Evolutionary conservation across 352 stramenopile genomes (phyloP).

Genomic region (Pythium insidiosum): DNA sequence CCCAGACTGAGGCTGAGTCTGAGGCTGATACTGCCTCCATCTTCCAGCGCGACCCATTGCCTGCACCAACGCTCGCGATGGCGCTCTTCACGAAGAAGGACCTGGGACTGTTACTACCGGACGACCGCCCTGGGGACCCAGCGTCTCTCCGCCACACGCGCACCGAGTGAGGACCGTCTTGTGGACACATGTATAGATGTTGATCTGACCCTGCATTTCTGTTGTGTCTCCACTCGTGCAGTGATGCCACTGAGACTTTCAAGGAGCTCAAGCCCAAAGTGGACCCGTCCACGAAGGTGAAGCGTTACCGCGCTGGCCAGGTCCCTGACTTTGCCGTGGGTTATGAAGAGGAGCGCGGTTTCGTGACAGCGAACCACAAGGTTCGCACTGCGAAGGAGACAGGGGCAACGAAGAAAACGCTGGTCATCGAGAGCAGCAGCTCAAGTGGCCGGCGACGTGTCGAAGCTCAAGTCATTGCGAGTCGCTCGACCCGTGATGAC

Average conservation of each 20-base stretch:
- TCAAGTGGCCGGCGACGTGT: constrained; percentile 38
- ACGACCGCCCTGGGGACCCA: constrained; percentile 70
- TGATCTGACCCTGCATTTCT: background rate
- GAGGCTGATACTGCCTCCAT: too few species aligned
- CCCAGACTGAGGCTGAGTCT: too few species aligned
- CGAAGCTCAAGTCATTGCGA: constrained; percentile 57
- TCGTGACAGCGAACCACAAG: constrained; percentile 61
- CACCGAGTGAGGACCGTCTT: constrained; percentile 25
- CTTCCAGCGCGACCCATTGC: too few species aligned
- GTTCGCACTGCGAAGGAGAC: constrained; percentile 29
- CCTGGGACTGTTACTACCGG: constrained; percentile 67
- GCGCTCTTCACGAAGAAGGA: constrained; percentile 86
- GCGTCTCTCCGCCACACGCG: constrained; percentile 74
- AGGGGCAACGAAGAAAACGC: too few species aligned
- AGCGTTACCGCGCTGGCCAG: constrained; percentile 76
- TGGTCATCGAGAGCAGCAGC: background rate
- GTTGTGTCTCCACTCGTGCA: too few species aligned
- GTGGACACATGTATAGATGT: background rate
- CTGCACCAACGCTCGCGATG: too few species aligned
- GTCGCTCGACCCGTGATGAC: too few species aligned
- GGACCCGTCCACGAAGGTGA: constrained; percentile 72
- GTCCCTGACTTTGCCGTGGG: constrained; percentile 66
- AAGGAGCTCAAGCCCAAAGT: constrained; percentile 70
- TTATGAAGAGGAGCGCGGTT: constrained; percentile 72
- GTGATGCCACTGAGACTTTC: constrained; percentile 65